phyloP scores from a whole-genome alignment of 306 rosid genomes.

The Psophocarpus tetragonolobus region DNA sequence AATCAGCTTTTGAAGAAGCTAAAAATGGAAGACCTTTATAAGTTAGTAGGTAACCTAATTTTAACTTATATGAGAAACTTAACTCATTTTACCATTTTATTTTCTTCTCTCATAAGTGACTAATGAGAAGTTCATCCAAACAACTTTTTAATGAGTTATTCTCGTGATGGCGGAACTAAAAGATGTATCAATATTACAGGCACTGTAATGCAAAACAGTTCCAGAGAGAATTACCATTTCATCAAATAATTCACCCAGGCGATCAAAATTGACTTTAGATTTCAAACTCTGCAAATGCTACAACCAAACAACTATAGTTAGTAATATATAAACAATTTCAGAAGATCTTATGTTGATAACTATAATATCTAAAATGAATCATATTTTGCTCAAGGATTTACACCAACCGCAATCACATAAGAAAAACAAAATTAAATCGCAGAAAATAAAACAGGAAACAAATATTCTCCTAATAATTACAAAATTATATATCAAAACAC shows the following conservation, averaged over 20 bases:
- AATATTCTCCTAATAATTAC: not conserved
- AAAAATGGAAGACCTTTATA: no score
- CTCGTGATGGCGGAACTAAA: not conserved
- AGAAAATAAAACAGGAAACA: not conserved
- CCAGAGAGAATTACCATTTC: constrained; percentile 45
- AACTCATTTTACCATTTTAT: not conserved
- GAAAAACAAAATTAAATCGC: not conserved
- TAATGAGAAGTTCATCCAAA: not conserved
- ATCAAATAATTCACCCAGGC: constrained; percentile 51
- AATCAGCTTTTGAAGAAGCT: not conserved
- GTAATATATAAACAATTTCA: constrained; percentile 7
- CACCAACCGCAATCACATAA: not conserved
- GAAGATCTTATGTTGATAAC: not conserved
- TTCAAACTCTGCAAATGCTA: constrained; percentile 59
- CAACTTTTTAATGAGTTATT: not conserved
- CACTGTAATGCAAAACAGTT: constrained; percentile 24
- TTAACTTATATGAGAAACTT: not conserved
- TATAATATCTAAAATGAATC: constrained; percentile 9
- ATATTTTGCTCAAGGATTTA: not conserved
- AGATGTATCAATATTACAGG: not conserved
- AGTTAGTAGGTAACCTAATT: not conserved
- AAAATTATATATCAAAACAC: not conserved
- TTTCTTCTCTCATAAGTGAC: not conserved
- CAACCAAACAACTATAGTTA: constrained; percentile 25
- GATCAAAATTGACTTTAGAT: constrained; percentile 65